Evolutionary conservation across 148 eudicot genomes (phyloP).

Genomic region (Chenopodium album): DNA sequence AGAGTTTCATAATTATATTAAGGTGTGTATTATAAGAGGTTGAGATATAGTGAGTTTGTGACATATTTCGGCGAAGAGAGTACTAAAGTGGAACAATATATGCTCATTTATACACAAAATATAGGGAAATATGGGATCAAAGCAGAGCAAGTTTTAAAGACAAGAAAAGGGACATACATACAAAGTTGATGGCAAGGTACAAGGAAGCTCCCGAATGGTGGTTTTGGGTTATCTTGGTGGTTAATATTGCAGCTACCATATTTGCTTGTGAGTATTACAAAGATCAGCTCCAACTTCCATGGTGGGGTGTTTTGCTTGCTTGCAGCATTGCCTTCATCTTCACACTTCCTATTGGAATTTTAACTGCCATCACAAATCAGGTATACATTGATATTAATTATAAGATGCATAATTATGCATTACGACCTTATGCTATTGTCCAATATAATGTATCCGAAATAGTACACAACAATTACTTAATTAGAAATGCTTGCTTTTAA

Average conservation of each 20-base stretch:
- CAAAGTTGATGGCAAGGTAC: conserved; percentile 83
- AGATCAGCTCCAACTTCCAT: conserved; percentile 90
- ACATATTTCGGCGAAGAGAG: neutral
- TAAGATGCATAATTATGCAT: neutral
- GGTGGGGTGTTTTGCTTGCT: conserved; percentile 98
- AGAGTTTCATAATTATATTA: too few species aligned
- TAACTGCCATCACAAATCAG: conserved; percentile 97
- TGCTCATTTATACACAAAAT: neutral
- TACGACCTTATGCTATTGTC: too few species aligned
- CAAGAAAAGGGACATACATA: conserved; percentile 78
- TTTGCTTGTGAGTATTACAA: conserved; percentile 92
- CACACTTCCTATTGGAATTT: conserved; percentile 93
- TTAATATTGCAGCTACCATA: conserved; percentile 63
- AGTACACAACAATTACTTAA: too few species aligned
- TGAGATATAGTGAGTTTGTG: too few species aligned
- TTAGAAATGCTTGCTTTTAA: too few species aligned
- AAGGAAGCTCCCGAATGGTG: conserved; percentile 95
- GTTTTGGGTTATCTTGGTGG: conserved; percentile 82
- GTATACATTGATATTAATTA: conserved; percentile 27
- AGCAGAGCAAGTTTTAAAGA: conserved; percentile 82
- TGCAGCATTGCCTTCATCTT: conserved; percentile 84
- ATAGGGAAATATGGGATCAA: conserved; percentile 93
- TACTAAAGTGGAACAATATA: neutral
- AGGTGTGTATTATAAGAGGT: too few species aligned
- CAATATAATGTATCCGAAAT: too few species aligned